These are phyloP conservation scores for Trichomonascaceae sp. DNA, from an alignment of 1,139 yeast genomes.

Conservation along the genomic window DNA sequence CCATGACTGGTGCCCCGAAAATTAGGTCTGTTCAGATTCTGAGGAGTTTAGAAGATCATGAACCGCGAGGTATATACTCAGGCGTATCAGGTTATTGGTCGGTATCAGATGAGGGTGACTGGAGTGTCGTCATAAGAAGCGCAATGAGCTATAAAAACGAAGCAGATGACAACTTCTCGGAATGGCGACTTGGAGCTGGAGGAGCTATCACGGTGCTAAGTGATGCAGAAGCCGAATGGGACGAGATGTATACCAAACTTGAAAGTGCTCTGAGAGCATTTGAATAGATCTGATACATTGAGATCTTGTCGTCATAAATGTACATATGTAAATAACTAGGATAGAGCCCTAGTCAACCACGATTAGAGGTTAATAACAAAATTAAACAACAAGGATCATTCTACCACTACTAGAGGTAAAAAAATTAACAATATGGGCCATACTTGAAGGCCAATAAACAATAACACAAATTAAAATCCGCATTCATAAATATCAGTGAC, in stretches of 20 bases:
- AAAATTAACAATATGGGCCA: too few species aligned
- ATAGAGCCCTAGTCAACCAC: not conserved
- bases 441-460: not conserved
- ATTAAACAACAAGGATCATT: not conserved
- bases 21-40: conserved; percentile 82
- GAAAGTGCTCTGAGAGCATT: conserved; percentile 53
- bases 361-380: not conserved
- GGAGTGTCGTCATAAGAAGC: conserved; percentile 93
- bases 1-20: conserved; percentile 99
- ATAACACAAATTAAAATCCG: not conserved
- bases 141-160: conserved; percentile 62
- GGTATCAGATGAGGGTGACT: conserved; percentile 78
- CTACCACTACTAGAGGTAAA: not conserved
- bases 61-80: conserved; percentile 79
- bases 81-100: conserved; percentile 98
- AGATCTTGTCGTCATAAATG: not conserved
- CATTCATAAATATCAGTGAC: not conserved
- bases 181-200: conserved; percentile 94
- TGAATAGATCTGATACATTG: conserved; percentile 8
- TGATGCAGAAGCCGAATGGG: conserved; percentile 78
- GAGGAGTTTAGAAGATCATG: conserved; percentile 44
- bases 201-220: conserved; percentile 95
- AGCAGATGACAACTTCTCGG: conserved; percentile 23
- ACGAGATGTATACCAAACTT: conserved; percentile 80
- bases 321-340: not conserved